Base-by-base conservation (phyloP, 1,284 basidiomycete genomes). In the Laetiporus sulphureus region DNA sequence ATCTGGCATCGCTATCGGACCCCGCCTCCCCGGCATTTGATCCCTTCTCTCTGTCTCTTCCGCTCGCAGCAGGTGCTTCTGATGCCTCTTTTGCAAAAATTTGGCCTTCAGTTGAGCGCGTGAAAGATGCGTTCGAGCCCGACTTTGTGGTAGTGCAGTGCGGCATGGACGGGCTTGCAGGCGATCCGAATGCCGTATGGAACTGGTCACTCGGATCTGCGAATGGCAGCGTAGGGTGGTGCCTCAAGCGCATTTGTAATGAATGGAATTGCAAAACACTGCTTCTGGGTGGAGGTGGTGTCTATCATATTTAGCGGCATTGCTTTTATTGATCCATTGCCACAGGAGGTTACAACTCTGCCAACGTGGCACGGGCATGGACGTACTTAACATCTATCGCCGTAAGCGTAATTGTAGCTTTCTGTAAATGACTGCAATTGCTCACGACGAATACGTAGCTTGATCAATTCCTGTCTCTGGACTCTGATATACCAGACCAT, bases 311-410 rank as follows among this genome's bases (percentile, higher is more conserved):
- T n/a, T 12, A 11, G 24, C 15, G 20, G 10, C 15, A 5, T 11
- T n/a, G 25, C 25, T 8, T 27, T 13, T 13, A 27, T 27, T 27
- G 25, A 6, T 40, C 12, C 12, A 18, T 18, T 32, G 13, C 24
- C 11, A 38, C 44, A 75, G 90, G 91, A 5, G 92, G 92, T 0
- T 95, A 95, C 55, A 71, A 86, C 54, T 75, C 77, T 11, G 68
- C 86, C 0, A 94, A 94, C 52, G 79, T 80, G 1, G 90, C 91
- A 1, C 74, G 91, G 15, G 85, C 86, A 0, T 95, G 90, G 89
- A 72, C 89, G 0, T 80, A 80, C 51, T 64, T 92, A 13, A 94
- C 90, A 0, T 82, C 83, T 0, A 65, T 86, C 2, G 74, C 79
- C 20, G 85, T 90, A 50, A 54, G 79, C 63, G 33, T 16, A 15